These are phyloP conservation scores for Zoysia pacifica DNA, from an alignment of 176 grass and related monocot genomes.

Conservation along the genomic window DNA sequence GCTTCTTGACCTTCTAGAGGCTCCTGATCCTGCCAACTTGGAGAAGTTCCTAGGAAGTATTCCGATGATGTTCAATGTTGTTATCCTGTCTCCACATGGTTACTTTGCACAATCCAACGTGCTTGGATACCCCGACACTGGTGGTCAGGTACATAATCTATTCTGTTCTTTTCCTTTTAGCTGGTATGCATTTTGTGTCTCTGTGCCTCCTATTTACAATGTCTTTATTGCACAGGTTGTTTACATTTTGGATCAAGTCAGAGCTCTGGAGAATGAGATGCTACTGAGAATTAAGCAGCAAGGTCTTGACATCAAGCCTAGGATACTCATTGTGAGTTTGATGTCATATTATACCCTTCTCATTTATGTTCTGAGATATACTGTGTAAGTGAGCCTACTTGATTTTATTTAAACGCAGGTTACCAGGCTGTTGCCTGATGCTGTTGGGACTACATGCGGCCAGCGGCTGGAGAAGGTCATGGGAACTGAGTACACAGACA, in stretches of 20 bases:
- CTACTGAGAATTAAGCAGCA: slow-evolving; percentile 99
- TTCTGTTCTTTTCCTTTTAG: background rate
- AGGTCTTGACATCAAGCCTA: slow-evolving; percentile 91
- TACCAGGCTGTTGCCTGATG: slow-evolving; percentile 95
- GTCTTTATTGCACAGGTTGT: slow-evolving; percentile 60
- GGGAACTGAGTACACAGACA: slow-evolving; percentile 85
- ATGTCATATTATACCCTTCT: slow-evolving; percentile 1
- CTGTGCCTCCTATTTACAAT: slow-evolving; percentile 23
- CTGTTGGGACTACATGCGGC: slow-evolving; percentile 87
- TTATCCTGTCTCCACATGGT: slow-evolving; percentile 94
- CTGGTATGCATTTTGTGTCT: background rate
- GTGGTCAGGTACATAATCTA: slow-evolving; percentile 72
- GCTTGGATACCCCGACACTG: slow-evolving; percentile 95
- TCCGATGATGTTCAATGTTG: slow-evolving; percentile 96
- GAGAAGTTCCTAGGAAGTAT: slow-evolving; percentile 94
- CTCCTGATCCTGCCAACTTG: slow-evolving; percentile 88
- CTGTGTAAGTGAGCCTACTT: background rate
- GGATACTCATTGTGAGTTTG: slow-evolving; percentile 88
- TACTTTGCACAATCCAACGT: slow-evolving; percentile 99
- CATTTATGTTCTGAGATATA: background rate
- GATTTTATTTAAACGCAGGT: slow-evolving; percentile 56
- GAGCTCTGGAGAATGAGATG: slow-evolving; percentile 96
- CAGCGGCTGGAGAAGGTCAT: slow-evolving; percentile 85
- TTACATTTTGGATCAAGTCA: slow-evolving; percentile 98
- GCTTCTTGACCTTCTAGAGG: slow-evolving; percentile 94